Evolutionary conservation across 2,329 filamentous ascomycete species (phyloP).

Genomic region (Pseudopithomyces chartarum): DNA sequence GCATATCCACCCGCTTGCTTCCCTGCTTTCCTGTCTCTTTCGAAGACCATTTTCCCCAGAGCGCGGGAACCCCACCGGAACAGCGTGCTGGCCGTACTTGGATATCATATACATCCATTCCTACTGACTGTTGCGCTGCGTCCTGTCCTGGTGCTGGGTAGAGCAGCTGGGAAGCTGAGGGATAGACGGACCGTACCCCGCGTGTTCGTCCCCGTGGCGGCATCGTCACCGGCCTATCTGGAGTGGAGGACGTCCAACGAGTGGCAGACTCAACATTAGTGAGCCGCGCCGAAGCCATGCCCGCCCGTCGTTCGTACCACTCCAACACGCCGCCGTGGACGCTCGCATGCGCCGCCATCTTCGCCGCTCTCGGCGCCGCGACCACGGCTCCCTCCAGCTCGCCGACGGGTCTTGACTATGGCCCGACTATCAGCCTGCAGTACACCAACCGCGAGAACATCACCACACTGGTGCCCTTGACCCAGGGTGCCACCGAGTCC

Average conservation of each 20-base stretch:
- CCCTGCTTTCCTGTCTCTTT: background rate
- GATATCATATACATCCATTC: too few relatives aligned
- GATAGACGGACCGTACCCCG: constrained; percentile 2
- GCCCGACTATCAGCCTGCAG: constrained; percentile 22
- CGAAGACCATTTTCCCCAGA: background rate
- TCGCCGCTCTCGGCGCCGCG: constrained; percentile 19
- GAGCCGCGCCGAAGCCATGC: constrained; percentile 16
- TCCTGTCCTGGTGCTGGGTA: background rate
- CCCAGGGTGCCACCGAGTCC: constrained; percentile 21
- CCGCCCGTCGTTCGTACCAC: constrained; percentile 13
- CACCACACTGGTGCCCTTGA: constrained; percentile 33
- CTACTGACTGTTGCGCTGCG: background rate
- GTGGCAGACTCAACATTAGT: background rate
- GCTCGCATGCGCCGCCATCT: constrained; percentile 29
- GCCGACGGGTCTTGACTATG: constrained; percentile 19
- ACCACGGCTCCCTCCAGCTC: constrained; percentile 34
- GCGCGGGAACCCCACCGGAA: background rate
- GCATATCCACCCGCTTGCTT: constrained; percentile 5
- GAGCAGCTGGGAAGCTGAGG: background rate
- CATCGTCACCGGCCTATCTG: background rate
- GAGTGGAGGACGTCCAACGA: background rate
- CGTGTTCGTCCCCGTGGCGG: background rate
- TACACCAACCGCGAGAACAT: constrained; percentile 19
- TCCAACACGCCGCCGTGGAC: constrained; percentile 21
- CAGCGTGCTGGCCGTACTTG: background rate